Evolutionary conservation across 208 protist species (phyloP).

Genomic region (Wallacemonas sp.): DNA sequence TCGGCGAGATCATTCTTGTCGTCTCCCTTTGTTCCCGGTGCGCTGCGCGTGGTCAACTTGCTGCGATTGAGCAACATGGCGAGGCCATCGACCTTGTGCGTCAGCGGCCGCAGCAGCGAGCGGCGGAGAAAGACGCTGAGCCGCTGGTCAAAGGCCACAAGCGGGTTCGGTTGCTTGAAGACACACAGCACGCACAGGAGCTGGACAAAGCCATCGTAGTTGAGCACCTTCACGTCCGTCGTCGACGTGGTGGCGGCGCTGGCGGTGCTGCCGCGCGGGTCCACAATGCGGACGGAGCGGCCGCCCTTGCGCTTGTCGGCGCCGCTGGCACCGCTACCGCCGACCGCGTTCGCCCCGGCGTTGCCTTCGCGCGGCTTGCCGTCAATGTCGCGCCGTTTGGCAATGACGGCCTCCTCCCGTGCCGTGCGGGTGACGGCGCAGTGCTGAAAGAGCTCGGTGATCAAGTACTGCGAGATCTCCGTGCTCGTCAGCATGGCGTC

Average conservation of each 20-base stretch:
- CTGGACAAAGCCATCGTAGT: constrained; percentile 79
- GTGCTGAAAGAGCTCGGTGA: constrained; percentile 81
- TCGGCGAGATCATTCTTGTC: no score
- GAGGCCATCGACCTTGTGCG: constrained; percentile 54
- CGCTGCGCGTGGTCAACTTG: constrained; percentile 1
- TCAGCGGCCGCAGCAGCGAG: constrained; percentile 75
- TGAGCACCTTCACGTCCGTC: constrained; percentile 50
- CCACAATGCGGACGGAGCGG: constrained; percentile 63
- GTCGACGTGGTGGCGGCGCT: constrained; percentile 7
- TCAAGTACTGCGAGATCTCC: constrained; percentile 82
- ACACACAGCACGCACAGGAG: constrained; percentile 85
- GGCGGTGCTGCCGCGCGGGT: constrained; percentile 30
- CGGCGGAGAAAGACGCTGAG: constrained; percentile 70
- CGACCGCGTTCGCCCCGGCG: no score
- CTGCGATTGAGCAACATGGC: constrained; percentile 33
- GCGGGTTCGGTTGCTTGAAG: constrained; percentile 89
- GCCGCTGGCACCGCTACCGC: constrained; percentile 16
- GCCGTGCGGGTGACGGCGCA: constrained; percentile 60
- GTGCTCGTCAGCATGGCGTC: constrained; percentile 90
- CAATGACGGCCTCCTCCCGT: constrained; percentile 48
- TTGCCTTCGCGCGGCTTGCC: constrained; percentile 35
- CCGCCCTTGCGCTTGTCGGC: constrained; percentile 30
- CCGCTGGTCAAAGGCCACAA: constrained; percentile 72
- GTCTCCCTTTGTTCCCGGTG: background rate
- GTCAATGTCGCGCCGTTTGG: constrained; percentile 63